Conservation (phyloP, 495 filamentous ascomycete genomes). For the Parachaetomium inaequale region DNA sequence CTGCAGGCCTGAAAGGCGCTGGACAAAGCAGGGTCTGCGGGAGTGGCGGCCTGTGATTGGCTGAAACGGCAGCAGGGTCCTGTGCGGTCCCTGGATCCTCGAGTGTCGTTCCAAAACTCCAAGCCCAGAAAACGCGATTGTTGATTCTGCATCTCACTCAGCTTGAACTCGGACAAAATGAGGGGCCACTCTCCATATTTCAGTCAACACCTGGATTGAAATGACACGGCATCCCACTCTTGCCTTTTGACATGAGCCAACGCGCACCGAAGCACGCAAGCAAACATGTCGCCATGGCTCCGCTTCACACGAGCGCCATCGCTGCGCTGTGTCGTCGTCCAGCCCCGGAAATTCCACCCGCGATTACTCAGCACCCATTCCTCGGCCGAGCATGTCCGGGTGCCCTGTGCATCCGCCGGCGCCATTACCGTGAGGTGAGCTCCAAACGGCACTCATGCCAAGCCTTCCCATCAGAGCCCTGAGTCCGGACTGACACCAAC, state of each 20-base stretch:
- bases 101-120: neutral
- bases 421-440: slow-evolving; percentile 28
- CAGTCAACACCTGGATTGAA: neutral
- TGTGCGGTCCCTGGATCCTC: neutral
- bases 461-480: too few species aligned
- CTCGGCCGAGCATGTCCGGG: slow-evolving; percentile 14
- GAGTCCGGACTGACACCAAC: neutral
- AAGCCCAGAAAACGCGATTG: neutral
- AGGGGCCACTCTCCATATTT: too few species aligned
- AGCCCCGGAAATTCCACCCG: neutral
- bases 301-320: neutral
- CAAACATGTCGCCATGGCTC: slow-evolving; percentile 2
- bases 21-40: neutral
- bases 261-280: too few species aligned
- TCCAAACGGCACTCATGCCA: neutral
- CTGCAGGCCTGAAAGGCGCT: neutral
- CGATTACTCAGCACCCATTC: slow-evolving; percentile 14
- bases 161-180: too few species aligned
- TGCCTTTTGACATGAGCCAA: too few species aligned
- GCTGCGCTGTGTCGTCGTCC: neutral
- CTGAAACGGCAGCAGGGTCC: slow-evolving; percentile 6
- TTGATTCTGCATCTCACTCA: too few species aligned
- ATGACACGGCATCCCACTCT: neutral
- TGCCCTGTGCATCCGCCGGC: slow-evolving; percentile 26
- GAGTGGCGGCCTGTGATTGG: neutral